phyloP scores from a whole-genome alignment of 352 stramenopile genomes.

The Phytophthora melonis region DNA sequence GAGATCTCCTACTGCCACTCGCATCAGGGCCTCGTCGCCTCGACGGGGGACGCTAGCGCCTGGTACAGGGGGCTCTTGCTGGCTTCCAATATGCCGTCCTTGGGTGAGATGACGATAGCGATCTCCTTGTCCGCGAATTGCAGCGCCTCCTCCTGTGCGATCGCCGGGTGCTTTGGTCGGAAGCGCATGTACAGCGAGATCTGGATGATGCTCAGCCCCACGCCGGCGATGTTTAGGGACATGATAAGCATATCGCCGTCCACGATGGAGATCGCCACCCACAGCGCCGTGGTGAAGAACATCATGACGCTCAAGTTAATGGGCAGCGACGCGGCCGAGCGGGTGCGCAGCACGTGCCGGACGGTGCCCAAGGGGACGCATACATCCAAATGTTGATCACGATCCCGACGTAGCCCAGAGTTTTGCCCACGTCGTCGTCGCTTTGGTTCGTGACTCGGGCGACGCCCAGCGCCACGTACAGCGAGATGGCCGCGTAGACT shows the following conservation, averaged over 20 bases:
- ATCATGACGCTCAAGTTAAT: slow-evolving; percentile 39
- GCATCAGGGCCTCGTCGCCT: slow-evolving; percentile 11
- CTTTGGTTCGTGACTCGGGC: slow-evolving; percentile 43
- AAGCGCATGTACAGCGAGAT: slow-evolving; percentile 37
- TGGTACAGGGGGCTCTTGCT: slow-evolving; percentile 39
- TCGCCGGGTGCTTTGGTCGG: slow-evolving; percentile 13
- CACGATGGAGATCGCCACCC: slow-evolving; percentile 32
- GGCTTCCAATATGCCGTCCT: slow-evolving; percentile 16
- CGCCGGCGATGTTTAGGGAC: slow-evolving; percentile 35
- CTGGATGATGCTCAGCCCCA: slow-evolving; percentile 36
- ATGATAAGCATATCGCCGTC: slow-evolving; percentile 45
- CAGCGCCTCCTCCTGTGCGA: slow-evolving; percentile 22
- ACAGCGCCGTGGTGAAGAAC: slow-evolving; percentile 36
- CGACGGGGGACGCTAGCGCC: slow-evolving; percentile 24
- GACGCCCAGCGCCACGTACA: slow-evolving; percentile 48
- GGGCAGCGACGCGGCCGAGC: slow-evolving; percentile 33
- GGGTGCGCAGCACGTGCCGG: slow-evolving; percentile 26
- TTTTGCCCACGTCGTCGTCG: slow-evolving; percentile 35
- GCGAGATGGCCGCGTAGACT: slow-evolving; percentile 28
- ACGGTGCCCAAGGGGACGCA: slow-evolving; percentile 41
- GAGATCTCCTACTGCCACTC: background rate
- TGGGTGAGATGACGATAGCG: slow-evolving; percentile 30
- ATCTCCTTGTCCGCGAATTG: slow-evolving; percentile 27
- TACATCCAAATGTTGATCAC: slow-evolving; percentile 45
- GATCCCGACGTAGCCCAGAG: slow-evolving; percentile 41